These are phyloP conservation scores for Pleurotus citrinopileatus DNA, from an alignment of 768 basidiomycete species.

Conservation along the genomic window DNA sequence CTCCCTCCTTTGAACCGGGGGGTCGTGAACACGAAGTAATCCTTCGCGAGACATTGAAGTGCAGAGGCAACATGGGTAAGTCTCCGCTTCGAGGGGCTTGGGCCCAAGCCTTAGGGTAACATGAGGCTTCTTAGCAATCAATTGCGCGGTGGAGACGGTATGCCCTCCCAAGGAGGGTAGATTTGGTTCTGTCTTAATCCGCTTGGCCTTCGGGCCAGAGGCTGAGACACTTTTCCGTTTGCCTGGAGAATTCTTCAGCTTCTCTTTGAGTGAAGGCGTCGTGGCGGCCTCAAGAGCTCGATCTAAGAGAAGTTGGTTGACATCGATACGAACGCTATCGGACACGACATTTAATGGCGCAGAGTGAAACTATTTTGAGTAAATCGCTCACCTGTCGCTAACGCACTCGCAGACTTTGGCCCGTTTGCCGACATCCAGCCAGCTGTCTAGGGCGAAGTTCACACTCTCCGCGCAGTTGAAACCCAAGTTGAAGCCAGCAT, in stretches of 20 bases:
- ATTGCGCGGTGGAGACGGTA: conserved; percentile 9
- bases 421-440: conserved; percentile 83
- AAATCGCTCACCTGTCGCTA: conserved; percentile 57
- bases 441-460: conserved; percentile 94
- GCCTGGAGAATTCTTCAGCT: conserved; percentile 30
- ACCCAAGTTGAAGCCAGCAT: conserved; percentile 95
- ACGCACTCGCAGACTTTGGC: conserved; percentile 78
- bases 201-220: conserved; percentile 42
- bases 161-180: conserved; percentile 23
- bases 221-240: conserved; percentile 37
- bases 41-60: conserved; percentile 49
- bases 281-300: conserved; percentile 45
- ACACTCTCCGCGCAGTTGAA: conserved; percentile 97
- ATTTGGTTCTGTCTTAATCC: conserved; percentile 38
- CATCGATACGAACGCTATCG: conserved; percentile 86
- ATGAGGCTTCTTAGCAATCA: conserved; percentile 36
- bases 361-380: too few relatives aligned
- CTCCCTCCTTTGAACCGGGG: conserved; percentile 55
- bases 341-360: too few relatives aligned
- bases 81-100: conserved; percentile 50
- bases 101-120: conserved; percentile 70
- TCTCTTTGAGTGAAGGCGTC: conserved; percentile 16
- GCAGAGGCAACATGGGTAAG: conserved; percentile 70
- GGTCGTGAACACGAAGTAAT: conserved; percentile 66
- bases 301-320: conserved; percentile 78